These are phyloP conservation scores for Hemileccinum impolitum DNA, from an alignment of 768 basidiomycete species.

Conservation along the genomic window DNA sequence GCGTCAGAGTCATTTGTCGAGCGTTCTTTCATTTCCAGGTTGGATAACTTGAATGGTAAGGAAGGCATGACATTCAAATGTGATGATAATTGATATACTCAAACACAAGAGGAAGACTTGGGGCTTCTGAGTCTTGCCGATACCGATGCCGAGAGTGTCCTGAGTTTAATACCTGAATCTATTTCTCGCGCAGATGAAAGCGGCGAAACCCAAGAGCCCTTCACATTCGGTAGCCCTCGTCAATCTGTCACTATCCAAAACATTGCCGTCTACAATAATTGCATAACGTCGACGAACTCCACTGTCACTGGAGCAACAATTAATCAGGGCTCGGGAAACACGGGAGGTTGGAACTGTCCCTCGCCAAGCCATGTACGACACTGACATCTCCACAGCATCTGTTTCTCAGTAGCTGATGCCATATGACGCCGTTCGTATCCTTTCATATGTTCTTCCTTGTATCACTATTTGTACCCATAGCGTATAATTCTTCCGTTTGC, in stretches of 20 bases:
- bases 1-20: background rate
- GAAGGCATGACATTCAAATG: background rate
- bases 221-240: background rate
- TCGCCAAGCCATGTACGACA: background rate
- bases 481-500: no score
- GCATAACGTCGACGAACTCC: background rate
- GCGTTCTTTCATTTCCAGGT: background rate
- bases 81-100: background rate
- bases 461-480: no score
- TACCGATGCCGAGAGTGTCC: background rate
- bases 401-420: background rate
- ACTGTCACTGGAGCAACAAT: background rate
- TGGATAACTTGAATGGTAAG: background rate
- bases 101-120: background rate
- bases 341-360: background rate
- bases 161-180: background rate
- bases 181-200: background rate
- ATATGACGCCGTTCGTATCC: no score
- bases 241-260: background rate
- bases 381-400: background rate
- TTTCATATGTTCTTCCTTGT: no score
- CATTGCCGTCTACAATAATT: background rate
- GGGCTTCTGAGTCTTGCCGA: background rate
- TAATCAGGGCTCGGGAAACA: background rate
- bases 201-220: background rate